Conservation (phyloP, 2,329 filamentous ascomycete species). For the Xylariales sp. region DNA sequence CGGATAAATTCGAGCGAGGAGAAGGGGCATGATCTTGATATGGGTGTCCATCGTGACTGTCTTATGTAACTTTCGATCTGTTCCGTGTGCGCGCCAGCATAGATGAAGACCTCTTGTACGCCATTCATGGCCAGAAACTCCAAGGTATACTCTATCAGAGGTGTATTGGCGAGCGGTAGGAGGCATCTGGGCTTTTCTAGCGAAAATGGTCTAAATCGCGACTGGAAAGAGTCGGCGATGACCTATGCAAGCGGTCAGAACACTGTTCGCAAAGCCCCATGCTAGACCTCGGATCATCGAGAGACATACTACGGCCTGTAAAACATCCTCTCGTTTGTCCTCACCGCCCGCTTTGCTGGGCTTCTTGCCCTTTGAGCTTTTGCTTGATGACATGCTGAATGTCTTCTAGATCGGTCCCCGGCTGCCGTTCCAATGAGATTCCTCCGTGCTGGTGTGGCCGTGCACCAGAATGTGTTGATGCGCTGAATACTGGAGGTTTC, state of each 20-base stretch:
- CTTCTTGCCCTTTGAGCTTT: slow-evolving; percentile 47
- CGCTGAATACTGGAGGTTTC: too few species aligned
- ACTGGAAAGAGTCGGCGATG: slow-evolving; percentile 91
- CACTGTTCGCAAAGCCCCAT: not conserved
- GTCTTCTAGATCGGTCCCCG: not conserved
- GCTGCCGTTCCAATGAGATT: not conserved
- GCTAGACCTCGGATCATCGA: too few species aligned
- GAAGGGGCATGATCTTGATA: slow-evolving; percentile 60
- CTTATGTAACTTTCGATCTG: slow-evolving; percentile 84
- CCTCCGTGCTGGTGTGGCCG: too few species aligned
- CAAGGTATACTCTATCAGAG: slow-evolving; percentile 94
- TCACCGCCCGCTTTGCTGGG: slow-evolving; percentile 42
- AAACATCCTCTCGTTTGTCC: slow-evolving; percentile 54
- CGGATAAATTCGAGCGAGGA: slow-evolving; percentile 77
- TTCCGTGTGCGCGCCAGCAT: slow-evolving; percentile 82
- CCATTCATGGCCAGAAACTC: slow-evolving; percentile 94
- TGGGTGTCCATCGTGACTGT: slow-evolving; percentile 66
- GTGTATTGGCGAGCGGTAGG: slow-evolving; percentile 85
- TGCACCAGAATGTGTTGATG: too few species aligned
- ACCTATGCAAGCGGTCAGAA: slow-evolving; percentile 46
- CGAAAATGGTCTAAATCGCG: slow-evolving; percentile 84
- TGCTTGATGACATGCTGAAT: slow-evolving; percentile 4
- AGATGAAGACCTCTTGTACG: slow-evolving; percentile 90
- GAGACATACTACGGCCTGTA: slow-evolving; percentile 37
- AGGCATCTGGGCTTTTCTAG: slow-evolving; percentile 88